These are phyloP conservation scores for Tulasnella sp. DNA, from an alignment of 768 basidiomycete species.

Conservation along the genomic window DNA sequence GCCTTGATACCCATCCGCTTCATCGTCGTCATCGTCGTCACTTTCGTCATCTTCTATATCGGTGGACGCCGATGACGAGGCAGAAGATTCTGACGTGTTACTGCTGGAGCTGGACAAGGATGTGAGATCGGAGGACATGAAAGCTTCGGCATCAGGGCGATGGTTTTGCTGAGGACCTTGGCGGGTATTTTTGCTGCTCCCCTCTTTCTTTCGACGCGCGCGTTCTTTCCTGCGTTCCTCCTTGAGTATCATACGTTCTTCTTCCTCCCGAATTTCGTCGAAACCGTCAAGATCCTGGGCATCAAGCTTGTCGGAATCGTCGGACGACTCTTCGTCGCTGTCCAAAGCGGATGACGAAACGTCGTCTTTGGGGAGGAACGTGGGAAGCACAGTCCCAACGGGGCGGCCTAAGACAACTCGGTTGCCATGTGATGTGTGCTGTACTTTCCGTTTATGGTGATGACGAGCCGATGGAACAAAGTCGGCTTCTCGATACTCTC, in stretches of 20 bases:
- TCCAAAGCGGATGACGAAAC: not conserved
- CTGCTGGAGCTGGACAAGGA: slow-evolving; percentile 7
- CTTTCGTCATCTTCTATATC: slow-evolving; percentile 39
- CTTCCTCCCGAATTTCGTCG: slow-evolving; percentile 23
- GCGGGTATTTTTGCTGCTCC: too few relatives aligned
- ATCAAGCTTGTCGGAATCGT: slow-evolving; percentile 19
- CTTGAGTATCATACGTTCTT: slow-evolving; percentile 19
- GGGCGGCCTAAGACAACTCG: not conserved
- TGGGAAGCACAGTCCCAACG: not conserved
- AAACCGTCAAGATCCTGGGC: not conserved
- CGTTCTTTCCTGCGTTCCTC: slow-evolving; percentile 40
- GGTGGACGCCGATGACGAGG: slow-evolving; percentile 29
- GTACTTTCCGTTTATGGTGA: too few relatives aligned
- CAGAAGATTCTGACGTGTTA: not conserved
- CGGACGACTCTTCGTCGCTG: slow-evolving; percentile 24
- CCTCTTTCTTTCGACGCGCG: slow-evolving; percentile 34
- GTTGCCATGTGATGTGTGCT: too few relatives aligned
- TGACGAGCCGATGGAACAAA: too few relatives aligned
- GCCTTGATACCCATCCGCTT: slow-evolving; percentile 19
- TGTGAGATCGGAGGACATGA: not conserved
- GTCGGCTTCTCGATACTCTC: not conserved
- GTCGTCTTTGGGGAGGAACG: not conserved
- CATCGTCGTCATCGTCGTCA: slow-evolving; percentile 18
- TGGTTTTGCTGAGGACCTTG: slow-evolving; percentile 35
- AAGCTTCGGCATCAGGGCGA: slow-evolving; percentile 1